These are phyloP conservation scores for Mycena kentingensis DNA, from an alignment of 768 basidiomycete species.

Conservation along the genomic window DNA sequence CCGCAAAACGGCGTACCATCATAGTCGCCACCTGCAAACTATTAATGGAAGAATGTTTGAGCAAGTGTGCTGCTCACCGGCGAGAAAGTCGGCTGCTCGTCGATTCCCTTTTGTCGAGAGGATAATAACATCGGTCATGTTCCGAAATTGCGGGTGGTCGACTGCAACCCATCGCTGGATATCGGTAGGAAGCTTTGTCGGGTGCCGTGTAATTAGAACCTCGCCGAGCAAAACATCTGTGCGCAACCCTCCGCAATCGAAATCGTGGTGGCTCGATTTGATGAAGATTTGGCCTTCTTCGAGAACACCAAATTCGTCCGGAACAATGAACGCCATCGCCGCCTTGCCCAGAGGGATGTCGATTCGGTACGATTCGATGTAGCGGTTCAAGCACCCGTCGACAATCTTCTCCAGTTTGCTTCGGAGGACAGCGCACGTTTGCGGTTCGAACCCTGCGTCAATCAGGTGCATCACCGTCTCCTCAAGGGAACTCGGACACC, in stretches of 20 bases:
- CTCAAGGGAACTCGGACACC: constrained; percentile 60
- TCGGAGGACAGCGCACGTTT: constrained; percentile 47
- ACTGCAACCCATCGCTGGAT: constrained; percentile 49
- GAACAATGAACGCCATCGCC: constrained; percentile 61
- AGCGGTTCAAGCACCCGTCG: constrained; percentile 43
- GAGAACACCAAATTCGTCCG: constrained; percentile 44
- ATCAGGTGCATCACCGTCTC: constrained; percentile 63
- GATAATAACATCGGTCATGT: constrained; percentile 44
- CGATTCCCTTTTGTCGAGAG: constrained; percentile 33
- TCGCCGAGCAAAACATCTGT: constrained; percentile 42
- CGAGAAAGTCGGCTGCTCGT: constrained; percentile 47
- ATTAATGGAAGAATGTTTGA: no score
- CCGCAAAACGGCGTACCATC: no score
- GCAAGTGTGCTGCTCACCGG: no score
- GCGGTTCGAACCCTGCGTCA: constrained; percentile 60
- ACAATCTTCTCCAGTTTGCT: constrained; percentile 57
- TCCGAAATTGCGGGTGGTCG: constrained; percentile 36
- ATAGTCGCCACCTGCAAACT: constrained; percentile 24
- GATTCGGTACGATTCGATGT: constrained; percentile 47
- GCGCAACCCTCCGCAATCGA: constrained; percentile 31
- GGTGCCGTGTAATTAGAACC: constrained; percentile 47
- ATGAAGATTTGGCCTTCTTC: constrained; percentile 43
- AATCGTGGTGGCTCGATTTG: constrained; percentile 32
- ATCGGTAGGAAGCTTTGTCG: constrained; percentile 42
- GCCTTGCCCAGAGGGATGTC: constrained; percentile 53